Conservation (phyloP, 2,329 filamentous ascomycete species). For the Penicillium sp. region DNA sequence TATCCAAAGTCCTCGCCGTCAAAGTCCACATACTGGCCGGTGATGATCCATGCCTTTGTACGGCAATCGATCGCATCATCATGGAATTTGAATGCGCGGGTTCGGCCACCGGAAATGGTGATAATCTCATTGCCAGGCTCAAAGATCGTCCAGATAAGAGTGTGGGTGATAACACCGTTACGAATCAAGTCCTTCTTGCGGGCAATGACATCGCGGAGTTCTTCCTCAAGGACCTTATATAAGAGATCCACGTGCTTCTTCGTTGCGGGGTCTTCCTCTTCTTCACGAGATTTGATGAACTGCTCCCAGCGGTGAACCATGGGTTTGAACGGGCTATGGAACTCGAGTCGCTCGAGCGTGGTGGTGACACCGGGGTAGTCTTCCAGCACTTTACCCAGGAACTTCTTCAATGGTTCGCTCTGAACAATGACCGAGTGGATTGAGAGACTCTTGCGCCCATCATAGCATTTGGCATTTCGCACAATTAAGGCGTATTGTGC, state of each 20-base stretch:
- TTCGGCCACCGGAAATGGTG: background rate
- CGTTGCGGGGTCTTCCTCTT: slow-evolving; percentile 46
- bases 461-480: slow-evolving; percentile 58
- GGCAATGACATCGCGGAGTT: slow-evolving; percentile 54
- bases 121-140: slow-evolving; percentile 29
- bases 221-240: slow-evolving; percentile 50
- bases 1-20: slow-evolving; percentile 23
- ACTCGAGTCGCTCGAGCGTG: slow-evolving; percentile 61
- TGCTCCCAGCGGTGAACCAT: slow-evolving; percentile 66
- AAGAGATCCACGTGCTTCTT: slow-evolving; percentile 52
- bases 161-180: slow-evolving; percentile 57
- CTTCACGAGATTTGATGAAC: slow-evolving; percentile 46
- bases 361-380: slow-evolving; percentile 63
- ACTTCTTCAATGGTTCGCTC: slow-evolving; percentile 60
- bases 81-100: slow-evolving; percentile 12
- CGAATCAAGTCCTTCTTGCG: slow-evolving; percentile 53
- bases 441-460: slow-evolving; percentile 61
- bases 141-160: slow-evolving; percentile 46
- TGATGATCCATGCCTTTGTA: slow-evolving; percentile 6
- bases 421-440: slow-evolving; percentile 66
- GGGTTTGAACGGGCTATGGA: slow-evolving; percentile 61
- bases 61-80: background rate
- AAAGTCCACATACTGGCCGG: slow-evolving; percentile 18
- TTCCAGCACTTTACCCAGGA: slow-evolving; percentile 56
- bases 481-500: slow-evolving; percentile 63